Conservation (phyloP, 805 yeast species). For the Metschnikowia vanudenii region DNA sequence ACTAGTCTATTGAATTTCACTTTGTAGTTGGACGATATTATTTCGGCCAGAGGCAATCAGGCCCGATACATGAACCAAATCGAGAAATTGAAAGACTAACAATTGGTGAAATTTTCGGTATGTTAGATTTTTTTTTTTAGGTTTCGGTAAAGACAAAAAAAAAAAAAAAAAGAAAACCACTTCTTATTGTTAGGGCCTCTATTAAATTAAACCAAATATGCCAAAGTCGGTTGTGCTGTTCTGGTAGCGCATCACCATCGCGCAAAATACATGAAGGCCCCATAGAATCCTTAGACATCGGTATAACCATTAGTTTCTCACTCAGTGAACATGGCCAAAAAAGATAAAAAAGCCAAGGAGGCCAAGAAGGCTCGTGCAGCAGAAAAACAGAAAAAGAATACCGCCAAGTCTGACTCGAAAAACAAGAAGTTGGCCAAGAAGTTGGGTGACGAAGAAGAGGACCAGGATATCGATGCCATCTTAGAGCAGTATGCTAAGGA, state of each 20-base stretch:
- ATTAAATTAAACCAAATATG: too few species aligned
- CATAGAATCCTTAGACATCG: not conserved
- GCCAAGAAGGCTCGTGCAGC: constrained; percentile 89
- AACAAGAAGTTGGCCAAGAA: constrained; percentile 74
- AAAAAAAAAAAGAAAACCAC: too few species aligned
- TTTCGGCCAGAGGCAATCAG: too few species aligned
- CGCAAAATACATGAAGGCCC: not conserved
- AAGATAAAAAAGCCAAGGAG: constrained; percentile 80
- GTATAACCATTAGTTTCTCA: not conserved
- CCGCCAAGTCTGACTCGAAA: constrained; percentile 69
- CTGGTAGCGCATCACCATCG: not conserved
- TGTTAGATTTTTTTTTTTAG: too few species aligned
- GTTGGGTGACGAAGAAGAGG: constrained; percentile 78
- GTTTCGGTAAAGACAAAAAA: too few species aligned
- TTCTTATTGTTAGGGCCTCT: too few species aligned
- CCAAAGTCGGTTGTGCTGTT: too few species aligned
- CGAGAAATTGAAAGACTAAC: too few species aligned
- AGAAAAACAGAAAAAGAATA: constrained; percentile 74
- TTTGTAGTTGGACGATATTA: too few species aligned
- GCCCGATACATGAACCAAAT: too few species aligned
- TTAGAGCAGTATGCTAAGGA: constrained; percentile 73
- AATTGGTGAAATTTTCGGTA: too few species aligned
- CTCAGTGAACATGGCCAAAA: constrained; percentile 71
- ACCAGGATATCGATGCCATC: constrained; percentile 81
- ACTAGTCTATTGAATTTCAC: too few species aligned